Base-by-base conservation (phyloP, 305 asterid species). In the Coffea humblotiana region DNA sequence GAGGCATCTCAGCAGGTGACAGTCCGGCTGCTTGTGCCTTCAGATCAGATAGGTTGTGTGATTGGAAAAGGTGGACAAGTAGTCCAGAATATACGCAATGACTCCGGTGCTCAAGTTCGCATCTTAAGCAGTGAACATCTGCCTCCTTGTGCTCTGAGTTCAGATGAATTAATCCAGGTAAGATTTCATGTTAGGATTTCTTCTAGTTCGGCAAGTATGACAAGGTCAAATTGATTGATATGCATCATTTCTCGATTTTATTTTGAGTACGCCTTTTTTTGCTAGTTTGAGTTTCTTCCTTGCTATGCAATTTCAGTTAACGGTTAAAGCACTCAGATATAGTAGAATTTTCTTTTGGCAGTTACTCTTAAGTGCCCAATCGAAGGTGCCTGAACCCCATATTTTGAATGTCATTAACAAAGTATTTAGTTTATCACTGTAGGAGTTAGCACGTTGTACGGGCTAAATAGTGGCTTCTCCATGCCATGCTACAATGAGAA, bases 121-220 rank as follows among this genome's bases (percentile, higher is more conserved):
- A 89, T 94, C 66, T 83, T 91, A 78, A 92, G 95, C 77, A 90
- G 91, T 21, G 97, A 92, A 76, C 94, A 94, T 86, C 82, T 94
- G 82, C 98, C 98, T 0, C 97, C 97, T 67, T 94, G 98, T 89
- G 97, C 98, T 78, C 78, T 94, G 75, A 84, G 89, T 80, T 87
- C 97, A 29, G 98, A 94, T 81, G 98, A 88, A 80, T 80, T 88
- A 45, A 75, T 88, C 82, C 89, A 85, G 90, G 90, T 87, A 82
- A 63, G 29, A 6, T 69, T 14, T 37, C 37, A 76, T 72, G 21
- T 71, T 43, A 71, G 74, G 27, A 23, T 21, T 69, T 35, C n/a
- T 45, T 70, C 1, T 68, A 8, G 16, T 40, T 15, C 6, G 21
- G 43, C 32, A 8, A 11, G 10, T 70, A 5, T 21, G 52, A 21